phyloP scores from a whole-genome alignment of 139 green algal genomes.

The Pseudopediastrum boryanum region DNA sequence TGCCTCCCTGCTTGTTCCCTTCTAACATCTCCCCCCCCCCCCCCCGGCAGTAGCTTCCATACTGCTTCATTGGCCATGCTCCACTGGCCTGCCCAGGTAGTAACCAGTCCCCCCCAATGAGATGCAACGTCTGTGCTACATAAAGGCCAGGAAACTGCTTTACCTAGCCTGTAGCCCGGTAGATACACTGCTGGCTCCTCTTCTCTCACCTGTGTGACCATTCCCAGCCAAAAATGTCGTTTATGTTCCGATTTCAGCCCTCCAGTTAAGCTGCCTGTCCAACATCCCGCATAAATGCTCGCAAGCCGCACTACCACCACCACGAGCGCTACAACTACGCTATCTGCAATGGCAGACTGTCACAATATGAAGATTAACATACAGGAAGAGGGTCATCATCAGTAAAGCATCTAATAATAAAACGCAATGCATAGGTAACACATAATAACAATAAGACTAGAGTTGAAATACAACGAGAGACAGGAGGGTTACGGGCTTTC shows the following conservation, averaged over 20 bases:
- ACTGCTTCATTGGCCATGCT: too few relatives aligned
- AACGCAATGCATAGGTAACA: too few relatives aligned
- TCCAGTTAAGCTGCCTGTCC: slow-evolving; percentile 61
- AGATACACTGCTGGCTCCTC: not conserved
- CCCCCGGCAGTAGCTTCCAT: too few relatives aligned
- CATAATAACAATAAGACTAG: not conserved
- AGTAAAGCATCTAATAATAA: not conserved
- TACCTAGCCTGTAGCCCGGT: not conserved
- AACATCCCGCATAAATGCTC: slow-evolving; percentile 70
- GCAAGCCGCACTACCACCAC: slow-evolving; percentile 63
- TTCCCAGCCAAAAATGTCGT: slow-evolving; percentile 75
- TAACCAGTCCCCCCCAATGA: not conserved
- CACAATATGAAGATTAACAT: not conserved
- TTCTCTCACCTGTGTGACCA: slow-evolving; percentile 83
- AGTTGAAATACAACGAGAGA: not conserved
- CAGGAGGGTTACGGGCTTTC: not conserved
- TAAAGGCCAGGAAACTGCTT: not conserved
- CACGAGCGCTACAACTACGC: slow-evolving; percentile 61
- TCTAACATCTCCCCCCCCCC: too few relatives aligned
- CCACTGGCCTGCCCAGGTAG: too few relatives aligned
- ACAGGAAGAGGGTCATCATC: not conserved
- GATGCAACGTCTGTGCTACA: not conserved
- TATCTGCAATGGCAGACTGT: slow-evolving; percentile 65
- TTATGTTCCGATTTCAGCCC: slow-evolving; percentile 46
- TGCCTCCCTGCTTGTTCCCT: too few relatives aligned